These are phyloP conservation scores for Heliosperma pusillum DNA, from an alignment of 148 eudicot genomes.

Conservation along the genomic window DNA sequence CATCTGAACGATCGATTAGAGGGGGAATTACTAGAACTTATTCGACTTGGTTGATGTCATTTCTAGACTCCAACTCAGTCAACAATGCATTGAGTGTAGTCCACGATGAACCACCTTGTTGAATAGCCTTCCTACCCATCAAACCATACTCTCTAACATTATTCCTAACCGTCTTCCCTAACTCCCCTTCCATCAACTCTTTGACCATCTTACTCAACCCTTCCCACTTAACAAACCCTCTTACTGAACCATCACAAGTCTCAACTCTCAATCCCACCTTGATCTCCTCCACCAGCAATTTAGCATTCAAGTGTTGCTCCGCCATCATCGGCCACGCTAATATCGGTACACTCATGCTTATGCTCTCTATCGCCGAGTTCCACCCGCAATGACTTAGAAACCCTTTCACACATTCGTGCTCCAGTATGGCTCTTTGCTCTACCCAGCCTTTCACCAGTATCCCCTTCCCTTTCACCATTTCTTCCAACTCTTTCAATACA, in stretches of 20 bases:
- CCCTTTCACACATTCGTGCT: slow-evolving; percentile 44
- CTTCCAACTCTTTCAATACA: slow-evolving; percentile 32
- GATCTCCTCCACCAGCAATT: slow-evolving; percentile 57
- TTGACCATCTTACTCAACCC: slow-evolving; percentile 39
- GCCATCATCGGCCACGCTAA: slow-evolving; percentile 38
- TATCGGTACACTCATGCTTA: background rate
- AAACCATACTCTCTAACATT: slow-evolving; percentile 35
- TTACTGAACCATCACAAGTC: slow-evolving; percentile 4
- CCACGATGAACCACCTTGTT: slow-evolving; percentile 66
- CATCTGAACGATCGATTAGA: too few relatives aligned
- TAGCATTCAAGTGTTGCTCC: slow-evolving; percentile 58
- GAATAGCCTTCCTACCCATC: slow-evolving; percentile 42
- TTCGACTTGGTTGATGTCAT: background rate
- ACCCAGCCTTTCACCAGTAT: slow-evolving; percentile 60
- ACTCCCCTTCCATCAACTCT: slow-evolving; percentile 60
- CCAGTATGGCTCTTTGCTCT: slow-evolving; percentile 48
- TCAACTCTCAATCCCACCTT: slow-evolving; percentile 47
- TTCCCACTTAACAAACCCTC: slow-evolving; percentile 49
- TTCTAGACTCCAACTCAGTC: slow-evolving; percentile 6
- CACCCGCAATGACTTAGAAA: slow-evolving; percentile 42
- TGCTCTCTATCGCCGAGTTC: slow-evolving; percentile 8
- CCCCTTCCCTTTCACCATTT: slow-evolving; percentile 45
- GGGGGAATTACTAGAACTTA: too few relatives aligned
- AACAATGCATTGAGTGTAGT: background rate
- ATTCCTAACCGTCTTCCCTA: slow-evolving; percentile 41